phyloP scores from a whole-genome alignment of 2,329 filamentous ascomycete species.

The Fusarium torreyae region DNA sequence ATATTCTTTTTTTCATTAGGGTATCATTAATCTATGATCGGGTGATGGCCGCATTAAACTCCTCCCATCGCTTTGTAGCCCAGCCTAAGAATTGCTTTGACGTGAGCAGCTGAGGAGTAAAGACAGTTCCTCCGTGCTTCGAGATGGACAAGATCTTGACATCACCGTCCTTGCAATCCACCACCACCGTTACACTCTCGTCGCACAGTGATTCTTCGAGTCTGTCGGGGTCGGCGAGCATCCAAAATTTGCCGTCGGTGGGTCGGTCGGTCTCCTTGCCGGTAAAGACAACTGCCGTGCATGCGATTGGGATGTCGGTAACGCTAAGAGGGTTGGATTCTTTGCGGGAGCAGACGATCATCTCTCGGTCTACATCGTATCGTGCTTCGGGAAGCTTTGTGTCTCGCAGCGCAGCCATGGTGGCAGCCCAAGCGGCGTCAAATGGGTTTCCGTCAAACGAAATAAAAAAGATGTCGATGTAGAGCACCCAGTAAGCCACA shows the following conservation, averaged over 20 bases:
- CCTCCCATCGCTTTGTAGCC: constrained; percentile 56
- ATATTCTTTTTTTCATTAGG: constrained; percentile 35
- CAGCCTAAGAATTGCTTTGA: constrained; percentile 71
- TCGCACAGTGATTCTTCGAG: constrained; percentile 89
- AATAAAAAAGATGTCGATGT: constrained; percentile 95
- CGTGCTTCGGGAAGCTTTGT: constrained; percentile 83
- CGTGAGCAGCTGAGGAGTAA: constrained; percentile 75
- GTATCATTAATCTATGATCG: constrained; percentile 52
- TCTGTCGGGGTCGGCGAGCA: constrained; percentile 89
- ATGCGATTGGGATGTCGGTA: constrained; percentile 79
- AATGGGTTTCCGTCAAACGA: constrained; percentile 93
- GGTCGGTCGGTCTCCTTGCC: constrained; percentile 68
- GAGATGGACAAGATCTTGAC: constrained; percentile 79
- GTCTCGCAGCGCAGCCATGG: constrained; percentile 84
- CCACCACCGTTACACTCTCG: constrained; percentile 86
- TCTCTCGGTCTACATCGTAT: constrained; percentile 87
- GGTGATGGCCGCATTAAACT: constrained; percentile 53
- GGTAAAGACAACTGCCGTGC: constrained; percentile 84
- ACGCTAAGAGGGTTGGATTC: constrained; percentile 72
- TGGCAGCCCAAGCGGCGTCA: constrained; percentile 89
- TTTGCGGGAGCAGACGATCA: constrained; percentile 79
- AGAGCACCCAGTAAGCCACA: constrained; percentile 94
- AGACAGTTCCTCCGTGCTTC: constrained; percentile 83
- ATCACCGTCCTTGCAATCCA: constrained; percentile 72
- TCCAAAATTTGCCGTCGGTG: constrained; percentile 72